phyloP scores from a whole-genome alignment of 805 yeast genomes.

The Sungouiozyma intestinalis region DNA sequence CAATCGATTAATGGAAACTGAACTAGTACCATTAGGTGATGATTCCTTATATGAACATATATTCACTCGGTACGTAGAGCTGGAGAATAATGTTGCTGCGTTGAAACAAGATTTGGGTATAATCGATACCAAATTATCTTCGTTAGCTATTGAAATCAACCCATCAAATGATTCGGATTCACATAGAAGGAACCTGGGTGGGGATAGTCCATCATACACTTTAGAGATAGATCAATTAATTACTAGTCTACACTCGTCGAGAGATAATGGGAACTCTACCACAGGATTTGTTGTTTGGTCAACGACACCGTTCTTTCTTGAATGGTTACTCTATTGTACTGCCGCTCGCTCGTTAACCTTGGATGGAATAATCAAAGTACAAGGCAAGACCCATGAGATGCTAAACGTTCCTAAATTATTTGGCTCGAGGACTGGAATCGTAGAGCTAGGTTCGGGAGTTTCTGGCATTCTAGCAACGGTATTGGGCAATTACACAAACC shows the following conservation, averaged over 20 bases:
- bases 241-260: constrained; percentile 20
- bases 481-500: constrained; percentile 21
- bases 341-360: constrained; percentile 8
- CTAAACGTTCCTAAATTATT: not conserved
- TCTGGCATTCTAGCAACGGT: constrained; percentile 22
- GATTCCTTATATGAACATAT: constrained; percentile 24
- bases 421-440: constrained; percentile 6
- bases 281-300: constrained; percentile 31
- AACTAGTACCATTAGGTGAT: constrained; percentile 10
- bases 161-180: constrained; percentile 8
- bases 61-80: constrained; percentile 22
- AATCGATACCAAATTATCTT: constrained; percentile 6
- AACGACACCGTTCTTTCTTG: constrained; percentile 25
- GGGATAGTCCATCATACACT: constrained; percentile 9
- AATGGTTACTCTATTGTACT: constrained; percentile 24
- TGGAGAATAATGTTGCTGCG: constrained; percentile 12
- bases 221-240: constrained; percentile 22
- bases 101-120: constrained; percentile 29
- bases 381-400: not conserved
- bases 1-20: constrained; percentile 5
- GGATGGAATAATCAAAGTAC: not conserved
- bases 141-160: constrained; percentile 17
- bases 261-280: constrained; percentile 27
- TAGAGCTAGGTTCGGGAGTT: constrained; percentile 29
- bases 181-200: not conserved